Evolutionary conservation across 345 rosid species (phyloP).

Genomic region (Camelina neglecta): DNA sequence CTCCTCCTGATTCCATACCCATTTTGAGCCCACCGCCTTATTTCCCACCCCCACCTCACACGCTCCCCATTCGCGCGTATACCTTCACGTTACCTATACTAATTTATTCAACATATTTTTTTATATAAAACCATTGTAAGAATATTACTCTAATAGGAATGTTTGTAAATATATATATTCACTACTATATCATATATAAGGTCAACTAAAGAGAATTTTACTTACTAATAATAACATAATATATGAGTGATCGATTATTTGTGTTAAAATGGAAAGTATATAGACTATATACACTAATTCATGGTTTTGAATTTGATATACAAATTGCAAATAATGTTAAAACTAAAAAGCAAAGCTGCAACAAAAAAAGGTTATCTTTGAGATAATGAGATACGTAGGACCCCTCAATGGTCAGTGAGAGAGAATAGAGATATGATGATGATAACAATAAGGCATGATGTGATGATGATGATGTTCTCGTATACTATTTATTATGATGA

Average conservation of each 20-base stretch:
- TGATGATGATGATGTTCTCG: conserved; percentile 18
- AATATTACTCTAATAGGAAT: neutral
- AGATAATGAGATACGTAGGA: conserved; percentile 22
- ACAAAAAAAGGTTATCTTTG: conserved; percentile 7
- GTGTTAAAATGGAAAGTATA: neutral
- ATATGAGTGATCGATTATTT: no score
- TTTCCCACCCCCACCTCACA: neutral
- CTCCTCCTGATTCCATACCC: conserved; percentile 41
- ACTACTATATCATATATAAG: no score
- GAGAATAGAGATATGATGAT: conserved; percentile 36
- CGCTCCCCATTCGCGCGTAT: conserved; percentile 17
- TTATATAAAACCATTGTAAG: neutral
- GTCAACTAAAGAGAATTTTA: no score
- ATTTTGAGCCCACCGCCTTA: conserved; percentile 48
- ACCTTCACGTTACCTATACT: neutral
- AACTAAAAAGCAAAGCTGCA: conserved; percentile 29
- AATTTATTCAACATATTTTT: neutral
- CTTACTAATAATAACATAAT: no score
- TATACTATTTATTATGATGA: conserved; percentile 4
- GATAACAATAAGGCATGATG: conserved; percentile 45
- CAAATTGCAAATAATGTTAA: neutral
- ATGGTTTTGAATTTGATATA: neutral
- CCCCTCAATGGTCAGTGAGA: conserved; percentile 22
- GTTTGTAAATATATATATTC: neutral
- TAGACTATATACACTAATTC: neutral